phyloP scores from a whole-genome alignment of 768 basidiomycete species.

The Tulasnella sp. region DNA sequence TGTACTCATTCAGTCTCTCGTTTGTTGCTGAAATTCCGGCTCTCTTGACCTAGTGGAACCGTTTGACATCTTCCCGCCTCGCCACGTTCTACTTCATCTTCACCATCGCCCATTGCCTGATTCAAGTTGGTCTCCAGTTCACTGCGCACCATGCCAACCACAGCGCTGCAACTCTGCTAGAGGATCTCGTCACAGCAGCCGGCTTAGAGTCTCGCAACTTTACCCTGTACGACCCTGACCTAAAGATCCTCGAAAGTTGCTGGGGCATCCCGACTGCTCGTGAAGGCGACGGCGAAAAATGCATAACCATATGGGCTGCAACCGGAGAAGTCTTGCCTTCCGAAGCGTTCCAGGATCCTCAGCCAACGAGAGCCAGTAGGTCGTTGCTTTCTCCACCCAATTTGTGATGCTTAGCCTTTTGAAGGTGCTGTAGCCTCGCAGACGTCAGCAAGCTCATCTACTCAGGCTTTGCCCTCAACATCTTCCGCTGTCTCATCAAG shows the following conservation, averaged over 20 bases:
- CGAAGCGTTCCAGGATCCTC: neutral
- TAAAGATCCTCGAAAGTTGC: conserved; percentile 20
- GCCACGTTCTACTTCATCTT: conserved; percentile 65
- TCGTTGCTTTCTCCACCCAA: neutral
- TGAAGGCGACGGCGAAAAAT: neutral
- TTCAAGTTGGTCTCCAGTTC: conserved; percentile 67
- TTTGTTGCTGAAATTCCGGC: neutral
- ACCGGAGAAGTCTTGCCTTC: neutral
- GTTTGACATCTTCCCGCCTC: conserved; percentile 63
- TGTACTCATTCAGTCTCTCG: neutral
- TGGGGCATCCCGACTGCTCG: neutral
- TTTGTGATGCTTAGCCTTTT: neutral
- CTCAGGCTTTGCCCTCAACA: neutral
- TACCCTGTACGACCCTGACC: conserved; percentile 20
- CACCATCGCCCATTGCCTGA: conserved; percentile 59
- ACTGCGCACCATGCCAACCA: conserved; percentile 64
- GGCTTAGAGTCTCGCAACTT: conserved; percentile 20
- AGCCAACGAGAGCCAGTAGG: conserved; percentile 12
- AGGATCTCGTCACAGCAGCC: conserved; percentile 43
- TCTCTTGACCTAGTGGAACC: neutral
- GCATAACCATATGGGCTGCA: conserved; percentile 19
- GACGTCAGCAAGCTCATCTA: conserved; percentile 1
- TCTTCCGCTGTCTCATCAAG: neutral
- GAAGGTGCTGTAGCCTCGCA: neutral
- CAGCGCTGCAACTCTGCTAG: conserved; percentile 53